Conservation (phyloP, 2,329 filamentous ascomycete species). For the Hortaea werneckii region DNA sequence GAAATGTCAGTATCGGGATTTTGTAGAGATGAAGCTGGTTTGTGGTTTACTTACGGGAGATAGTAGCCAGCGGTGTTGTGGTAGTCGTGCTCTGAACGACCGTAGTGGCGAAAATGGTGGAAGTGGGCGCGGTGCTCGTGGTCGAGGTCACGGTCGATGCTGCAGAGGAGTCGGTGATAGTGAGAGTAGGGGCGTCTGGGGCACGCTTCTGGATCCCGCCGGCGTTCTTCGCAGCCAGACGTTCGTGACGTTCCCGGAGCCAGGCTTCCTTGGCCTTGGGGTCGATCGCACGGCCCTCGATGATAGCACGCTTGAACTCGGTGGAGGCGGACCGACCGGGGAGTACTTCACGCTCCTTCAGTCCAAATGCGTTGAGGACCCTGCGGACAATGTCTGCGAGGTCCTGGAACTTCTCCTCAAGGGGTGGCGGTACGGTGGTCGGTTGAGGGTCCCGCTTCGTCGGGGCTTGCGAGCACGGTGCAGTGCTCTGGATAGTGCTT, state of each 20-base stretch:
- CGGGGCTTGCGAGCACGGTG: constrained; percentile 1
- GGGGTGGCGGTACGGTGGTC: background rate
- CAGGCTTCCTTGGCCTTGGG: constrained; percentile 11
- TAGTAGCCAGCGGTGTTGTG: constrained; percentile 7
- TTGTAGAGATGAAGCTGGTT: too few species aligned
- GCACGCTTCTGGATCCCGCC: constrained; percentile 20
- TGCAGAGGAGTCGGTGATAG: constrained; percentile 21
- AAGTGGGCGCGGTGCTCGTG: constrained; percentile 8
- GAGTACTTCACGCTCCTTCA: constrained; percentile 1
- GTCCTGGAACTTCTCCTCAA: background rate
- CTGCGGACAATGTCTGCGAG: constrained; percentile 19
- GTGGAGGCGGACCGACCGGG: constrained; percentile 7
- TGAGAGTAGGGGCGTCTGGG: constrained; percentile 26
- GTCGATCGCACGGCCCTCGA: constrained; percentile 8
- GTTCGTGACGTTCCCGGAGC: constrained; percentile 13
- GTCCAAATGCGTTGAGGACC: constrained; percentile 9
- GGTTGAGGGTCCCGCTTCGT: constrained; percentile 13
- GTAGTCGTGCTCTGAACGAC: constrained; percentile 2
- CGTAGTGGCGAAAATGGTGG: constrained; percentile 15
- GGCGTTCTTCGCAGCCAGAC: constrained; percentile 3
- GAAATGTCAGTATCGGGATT: too few species aligned
- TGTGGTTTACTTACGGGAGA: constrained; percentile 1
- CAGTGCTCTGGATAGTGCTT: constrained; percentile 3
- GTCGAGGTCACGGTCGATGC: constrained; percentile 14
- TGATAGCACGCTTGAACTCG: constrained; percentile 15